phyloP scores from a whole-genome alignment of 164 flowering plant genomes.

The Piper longum region DNA sequence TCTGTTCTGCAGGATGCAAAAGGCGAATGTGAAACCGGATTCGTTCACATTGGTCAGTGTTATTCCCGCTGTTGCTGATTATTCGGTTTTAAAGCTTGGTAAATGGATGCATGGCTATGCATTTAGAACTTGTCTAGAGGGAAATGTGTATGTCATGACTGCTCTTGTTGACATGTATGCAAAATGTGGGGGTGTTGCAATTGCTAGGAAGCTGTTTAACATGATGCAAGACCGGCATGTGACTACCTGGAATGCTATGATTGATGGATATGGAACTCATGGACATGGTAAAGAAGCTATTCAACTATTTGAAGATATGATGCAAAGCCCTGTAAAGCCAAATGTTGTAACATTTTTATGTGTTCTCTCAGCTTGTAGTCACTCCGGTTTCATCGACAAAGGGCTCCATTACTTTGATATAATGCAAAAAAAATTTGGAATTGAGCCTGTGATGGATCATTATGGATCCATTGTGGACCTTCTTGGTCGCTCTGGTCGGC shows the following conservation, averaged over 20 bases:
- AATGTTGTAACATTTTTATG: constrained; percentile 64
- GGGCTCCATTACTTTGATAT: constrained; percentile 37
- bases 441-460: constrained; percentile 71
- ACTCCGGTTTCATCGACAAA: constrained; percentile 69
- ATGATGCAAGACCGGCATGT: constrained; percentile 59
- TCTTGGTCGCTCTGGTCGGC: constrained; percentile 72
- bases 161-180: constrained; percentile 92
- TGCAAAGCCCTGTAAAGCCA: constrained; percentile 30
- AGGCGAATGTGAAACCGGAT: constrained; percentile 37
- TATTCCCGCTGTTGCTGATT: constrained; percentile 62
- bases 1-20: constrained; percentile 42
- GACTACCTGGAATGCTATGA: constrained; percentile 89
- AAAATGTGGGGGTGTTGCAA: constrained; percentile 72
- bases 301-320: constrained; percentile 55
- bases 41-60: constrained; percentile 74
- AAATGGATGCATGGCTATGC: constrained; percentile 78
- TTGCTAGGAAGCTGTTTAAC: constrained; percentile 67
- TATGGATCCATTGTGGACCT: constrained; percentile 86
- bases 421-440: constrained; percentile 49
- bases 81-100: constrained; percentile 52
- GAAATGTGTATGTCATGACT: constrained; percentile 55
- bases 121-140: constrained; percentile 39
- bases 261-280: constrained; percentile 88
- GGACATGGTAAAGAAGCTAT: constrained; percentile 55
- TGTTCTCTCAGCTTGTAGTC: constrained; percentile 76